phyloP scores from a whole-genome alignment of 2,329 filamentous ascomycete species.

The Epichloe coenophiala region DNA sequence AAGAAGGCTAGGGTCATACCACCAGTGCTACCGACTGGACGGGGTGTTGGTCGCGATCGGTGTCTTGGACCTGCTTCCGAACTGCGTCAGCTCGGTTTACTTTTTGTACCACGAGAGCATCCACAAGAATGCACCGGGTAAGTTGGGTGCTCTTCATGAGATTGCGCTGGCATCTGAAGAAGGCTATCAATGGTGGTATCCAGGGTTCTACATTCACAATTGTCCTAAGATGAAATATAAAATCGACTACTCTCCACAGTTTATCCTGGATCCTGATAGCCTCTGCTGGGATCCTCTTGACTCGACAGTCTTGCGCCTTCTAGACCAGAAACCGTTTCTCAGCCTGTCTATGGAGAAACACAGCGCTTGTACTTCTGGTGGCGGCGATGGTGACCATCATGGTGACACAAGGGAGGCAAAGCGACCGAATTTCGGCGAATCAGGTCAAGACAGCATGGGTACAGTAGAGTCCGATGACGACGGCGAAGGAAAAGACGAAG shows the following conservation, averaged over 20 bases:
- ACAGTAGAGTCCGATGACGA: background rate
- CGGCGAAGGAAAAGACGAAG: constrained; percentile 10
- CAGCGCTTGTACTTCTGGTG: background rate
- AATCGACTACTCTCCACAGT: constrained; percentile 62
- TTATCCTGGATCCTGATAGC: constrained; percentile 56
- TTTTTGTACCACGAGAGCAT: constrained; percentile 70
- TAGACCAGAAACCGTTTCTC: constrained; percentile 44
- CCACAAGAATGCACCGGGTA: constrained; percentile 56
- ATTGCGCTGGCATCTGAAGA: constrained; percentile 55
- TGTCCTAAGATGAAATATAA: constrained; percentile 81
- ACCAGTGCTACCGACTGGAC: constrained; percentile 71
- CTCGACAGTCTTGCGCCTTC: constrained; percentile 30
- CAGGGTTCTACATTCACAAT: constrained; percentile 67
- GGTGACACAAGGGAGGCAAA: background rate
- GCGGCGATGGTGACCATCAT: background rate
- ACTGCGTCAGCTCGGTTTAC: constrained; percentile 70
- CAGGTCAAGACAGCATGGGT: constrained; percentile 2
- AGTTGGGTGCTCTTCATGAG: constrained; percentile 61
- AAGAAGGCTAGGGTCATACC: constrained; percentile 55
- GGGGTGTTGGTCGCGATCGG: constrained; percentile 63
- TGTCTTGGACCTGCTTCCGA: constrained; percentile 62
- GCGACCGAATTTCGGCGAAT: background rate
- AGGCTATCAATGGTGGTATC: constrained; percentile 67
- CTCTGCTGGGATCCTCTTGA: constrained; percentile 49
- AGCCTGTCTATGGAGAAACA: constrained; percentile 27